Percentiles rank a stretch among this genome's conserved stretches.
These are phyloP conservation scores for Vitis hybrid DNA, from an alignment of 177 flowering plant species.

Conservation along the genomic window DNA sequence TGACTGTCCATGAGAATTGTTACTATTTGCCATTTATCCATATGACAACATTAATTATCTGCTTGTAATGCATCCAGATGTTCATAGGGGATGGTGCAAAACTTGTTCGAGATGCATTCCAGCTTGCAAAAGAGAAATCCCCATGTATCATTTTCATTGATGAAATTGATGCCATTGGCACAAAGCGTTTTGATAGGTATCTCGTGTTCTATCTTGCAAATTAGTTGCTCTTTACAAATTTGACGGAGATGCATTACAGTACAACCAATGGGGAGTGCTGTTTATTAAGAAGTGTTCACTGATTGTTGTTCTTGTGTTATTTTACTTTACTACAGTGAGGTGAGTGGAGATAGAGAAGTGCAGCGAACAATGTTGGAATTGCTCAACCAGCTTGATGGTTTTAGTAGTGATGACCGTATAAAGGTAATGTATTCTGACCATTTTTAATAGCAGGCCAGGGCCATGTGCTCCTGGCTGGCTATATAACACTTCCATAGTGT, in stretches of 20 bases:
- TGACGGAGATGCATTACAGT: too few species aligned
- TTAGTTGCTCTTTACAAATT: too few species aligned
- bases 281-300: too few species aligned
- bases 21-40: too few species aligned
- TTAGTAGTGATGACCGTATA: constrained; percentile 24
- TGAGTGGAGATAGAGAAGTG: constrained; percentile 78
- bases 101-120: constrained; percentile 33
- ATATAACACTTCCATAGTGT: too few species aligned
- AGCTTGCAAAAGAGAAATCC: constrained; percentile 35
- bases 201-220: neutral
- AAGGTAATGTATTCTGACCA: constrained; percentile 1
- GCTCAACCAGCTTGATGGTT: constrained; percentile 82
- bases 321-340: neutral
- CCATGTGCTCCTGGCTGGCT: too few species aligned
- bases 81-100: constrained; percentile 38
- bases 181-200: constrained; percentile 15
- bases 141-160: constrained; percentile 37
- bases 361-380: constrained; percentile 84
- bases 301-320: neutral
- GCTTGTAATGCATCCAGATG: constrained; percentile 13
- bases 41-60: too few species aligned
- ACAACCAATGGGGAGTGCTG: too few species aligned
- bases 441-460: too few species aligned
- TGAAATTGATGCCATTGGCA: constrained; percentile 29
- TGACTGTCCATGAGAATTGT: too few species aligned